Base-by-base conservation (phyloP, 345 rosid species). In the Anastatica hierochuntica region DNA sequence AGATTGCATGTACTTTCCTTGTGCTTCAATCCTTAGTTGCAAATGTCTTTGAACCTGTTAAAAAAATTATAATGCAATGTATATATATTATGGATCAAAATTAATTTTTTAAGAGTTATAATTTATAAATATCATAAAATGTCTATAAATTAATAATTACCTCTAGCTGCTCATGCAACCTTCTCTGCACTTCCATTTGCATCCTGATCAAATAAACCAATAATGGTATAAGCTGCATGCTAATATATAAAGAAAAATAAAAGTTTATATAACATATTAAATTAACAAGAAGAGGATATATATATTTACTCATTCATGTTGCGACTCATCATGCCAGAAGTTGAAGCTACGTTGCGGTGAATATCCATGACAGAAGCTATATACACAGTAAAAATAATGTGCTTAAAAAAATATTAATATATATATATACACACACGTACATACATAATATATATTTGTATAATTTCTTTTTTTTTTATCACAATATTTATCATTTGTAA, bases 131-230 rank as follows among this genome's bases (percentile, higher is more conserved):
- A n/a, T n/a, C n/a, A n/a, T n/a, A n/a, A n/a, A n/a, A n/a, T 14
- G 57, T 49, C n/a, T n/a, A 49, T 34, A 34, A 36, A 29, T 18
- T 2, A 21, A n/a, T n/a, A 20, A 1, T 63, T 68, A 92, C 99
- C 97, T 94, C 99, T 21, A 94, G 66, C 64, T 94, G 99, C 67
- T 94, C 99, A 39, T 88, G 99, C 58, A 94, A 65, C 73, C 99
- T 80, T 79, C 97, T 81, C 62, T 88, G 99, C 65, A 94, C 99
- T 83, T 88, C 99, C 94, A 88, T 88, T 79, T 94, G 99, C 95
- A 88, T 94, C 83, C 99, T 88, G 72, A 67, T 75, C 15, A 69
- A 70, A 79, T 69, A 72, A 43, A 71, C 67, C 67, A 76, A 63
- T 4, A 0, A 11, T 31, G 12, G 2, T n/a, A n/a, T n/a, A n/a